phyloP scores from a whole-genome alignment of 1,284 basidiomycete species.

The Leccinum solheimii region DNA sequence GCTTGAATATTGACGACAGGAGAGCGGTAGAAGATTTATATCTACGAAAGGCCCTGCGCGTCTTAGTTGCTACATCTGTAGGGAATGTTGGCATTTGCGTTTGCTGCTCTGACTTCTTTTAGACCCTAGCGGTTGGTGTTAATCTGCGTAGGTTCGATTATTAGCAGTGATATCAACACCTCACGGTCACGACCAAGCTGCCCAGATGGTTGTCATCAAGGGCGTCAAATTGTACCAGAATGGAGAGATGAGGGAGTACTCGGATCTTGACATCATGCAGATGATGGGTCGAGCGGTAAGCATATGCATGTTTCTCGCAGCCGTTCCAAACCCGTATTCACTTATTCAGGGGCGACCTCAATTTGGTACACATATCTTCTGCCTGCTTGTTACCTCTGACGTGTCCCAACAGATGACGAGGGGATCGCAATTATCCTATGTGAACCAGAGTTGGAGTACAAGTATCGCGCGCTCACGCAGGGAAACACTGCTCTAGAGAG shows the following conservation, averaged over 20 bases:
- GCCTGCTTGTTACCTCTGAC: conserved; percentile 8
- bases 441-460: conserved; percentile 67
- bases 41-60: conserved; percentile 59
- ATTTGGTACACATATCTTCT: conserved; percentile 58
- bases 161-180: not conserved
- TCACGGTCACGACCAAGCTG: conserved; percentile 46
- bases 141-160: conserved; percentile 67
- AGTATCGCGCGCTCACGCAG: conserved; percentile 67
- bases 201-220: conserved; percentile 80
- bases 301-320: conserved; percentile 29
- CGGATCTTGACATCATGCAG: conserved; percentile 81
- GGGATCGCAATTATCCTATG: conserved; percentile 80
- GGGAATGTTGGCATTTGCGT: conserved; percentile 22
- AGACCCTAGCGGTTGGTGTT: conserved; percentile 88
- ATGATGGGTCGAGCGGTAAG: conserved; percentile 83
- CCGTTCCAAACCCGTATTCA: not conserved
- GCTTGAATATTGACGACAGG: conserved; percentile 73
- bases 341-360: conserved; percentile 81
- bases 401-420: conserved; percentile 60
- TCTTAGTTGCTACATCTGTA: conserved; percentile 76
- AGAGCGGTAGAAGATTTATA: conserved; percentile 71
- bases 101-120: conserved; percentile 11
- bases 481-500: conserved; percentile 80
- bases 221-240: conserved; percentile 76
- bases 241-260: conserved; percentile 67